Conservation (phyloP, 805 yeast species). For the Yarrowia sp. region DNA sequence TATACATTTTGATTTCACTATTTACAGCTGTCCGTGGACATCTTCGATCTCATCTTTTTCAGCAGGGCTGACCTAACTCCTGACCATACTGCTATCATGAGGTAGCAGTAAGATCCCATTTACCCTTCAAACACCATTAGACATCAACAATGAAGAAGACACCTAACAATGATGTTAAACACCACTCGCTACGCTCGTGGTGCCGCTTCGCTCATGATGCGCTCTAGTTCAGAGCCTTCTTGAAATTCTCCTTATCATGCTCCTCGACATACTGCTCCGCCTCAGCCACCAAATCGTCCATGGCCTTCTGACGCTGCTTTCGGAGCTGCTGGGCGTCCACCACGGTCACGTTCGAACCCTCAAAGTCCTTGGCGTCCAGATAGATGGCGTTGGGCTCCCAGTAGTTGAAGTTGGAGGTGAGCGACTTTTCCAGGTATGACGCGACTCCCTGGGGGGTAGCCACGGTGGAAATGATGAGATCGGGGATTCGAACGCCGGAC, state of each 20-base stretch:
- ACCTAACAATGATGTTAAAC: too few species aligned
- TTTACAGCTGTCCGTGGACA: constrained; percentile 16
- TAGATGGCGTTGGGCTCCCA: constrained; percentile 79
- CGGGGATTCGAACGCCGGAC: constrained; percentile 63
- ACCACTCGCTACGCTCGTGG: too few species aligned
- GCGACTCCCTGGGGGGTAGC: constrained; percentile 54
- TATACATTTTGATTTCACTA: constrained; percentile 29
- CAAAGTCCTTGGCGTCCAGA: constrained; percentile 61
- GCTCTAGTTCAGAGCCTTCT: constrained; percentile 41
- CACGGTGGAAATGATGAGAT: constrained; percentile 55
- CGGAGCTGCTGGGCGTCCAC: constrained; percentile 60
- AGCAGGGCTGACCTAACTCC: too few species aligned
- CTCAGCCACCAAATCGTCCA: constrained; percentile 56
- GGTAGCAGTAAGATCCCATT: too few species aligned
- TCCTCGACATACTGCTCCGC: constrained; percentile 53
- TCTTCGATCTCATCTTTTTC: not conserved
- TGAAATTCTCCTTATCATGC: constrained; percentile 44
- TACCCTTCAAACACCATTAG: too few species aligned
- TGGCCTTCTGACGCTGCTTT: constrained; percentile 55
- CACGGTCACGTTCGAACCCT: constrained; percentile 57
- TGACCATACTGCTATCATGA: too few species aligned
- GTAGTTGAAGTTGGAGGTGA: constrained; percentile 60
- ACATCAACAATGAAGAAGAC: too few species aligned
- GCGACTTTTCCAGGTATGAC: constrained; percentile 50
- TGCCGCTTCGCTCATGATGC: not conserved